Evolutionary conservation across 805 yeast species (phyloP), one percentile per base, ranked within the genome.

Genomic region (Candida endomychidarum): DNA sequence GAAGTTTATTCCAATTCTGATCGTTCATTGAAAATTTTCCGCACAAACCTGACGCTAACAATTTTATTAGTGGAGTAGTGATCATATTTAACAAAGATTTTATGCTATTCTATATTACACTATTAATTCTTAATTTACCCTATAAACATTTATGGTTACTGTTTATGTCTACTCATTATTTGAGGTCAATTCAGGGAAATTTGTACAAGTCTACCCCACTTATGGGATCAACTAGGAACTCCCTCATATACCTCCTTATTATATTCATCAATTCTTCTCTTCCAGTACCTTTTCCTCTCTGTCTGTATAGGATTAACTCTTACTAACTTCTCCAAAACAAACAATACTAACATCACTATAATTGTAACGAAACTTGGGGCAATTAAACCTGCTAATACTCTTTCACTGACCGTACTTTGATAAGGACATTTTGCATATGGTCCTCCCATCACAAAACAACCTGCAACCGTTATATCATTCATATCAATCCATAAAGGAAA

Each of bases 381-480:
- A 16, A 88, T 62, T 74, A 83, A 74, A 22, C 74, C 70, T 0
- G 77, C 76, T 47, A 86, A 81, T 37, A 76, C 77, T 37, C 78
- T 68, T 22, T 67, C 65, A 4, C 81, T 68, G 8, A 79, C 70
- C 1, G 74, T 72, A 33, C 66, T 67, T 41, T 75, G 77, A 56
- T 89, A 89, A 0, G 97, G 96, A 56, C 98, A 90, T 22, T 64
- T 55, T 0, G 91, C 82, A 45, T 77, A 70, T 0, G 87, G 78
- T 0, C 96, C 96, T 1, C 96, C 96, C 9, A 76, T 60, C 4
- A 89, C 89, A 90, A 93, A 91, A 54, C 98, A 90, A 40, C 79
- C 75, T 2, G 73, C 62, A 15, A 81, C 79, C 1, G 86, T 75
- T 16, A 91, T 71, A 12, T 90, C 86, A 56, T 91, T 90, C 47